These are phyloP conservation scores for Croton laevigatus DNA, from an alignment of 441 rosid genomes.

Conservation along the genomic window DNA sequence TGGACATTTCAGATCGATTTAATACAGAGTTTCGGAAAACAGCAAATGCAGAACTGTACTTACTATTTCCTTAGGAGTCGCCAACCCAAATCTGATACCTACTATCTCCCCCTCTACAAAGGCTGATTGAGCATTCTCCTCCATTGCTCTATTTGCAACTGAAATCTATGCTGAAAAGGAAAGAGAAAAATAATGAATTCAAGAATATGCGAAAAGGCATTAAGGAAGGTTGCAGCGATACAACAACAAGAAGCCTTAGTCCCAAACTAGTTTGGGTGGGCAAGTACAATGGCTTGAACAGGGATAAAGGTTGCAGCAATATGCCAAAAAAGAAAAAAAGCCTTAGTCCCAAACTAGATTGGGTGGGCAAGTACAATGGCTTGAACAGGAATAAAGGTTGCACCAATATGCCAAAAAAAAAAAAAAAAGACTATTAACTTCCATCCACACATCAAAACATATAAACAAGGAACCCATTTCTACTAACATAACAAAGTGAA, in stretches of 20 bases:
- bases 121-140: constrained; percentile 40
- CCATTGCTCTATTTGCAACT: constrained; percentile 42
- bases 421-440: neutral
- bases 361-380: no score
- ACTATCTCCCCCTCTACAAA: constrained; percentile 67
- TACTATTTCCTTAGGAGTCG: constrained; percentile 69
- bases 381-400: no score
- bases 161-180: neutral
- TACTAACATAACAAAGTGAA: neutral
- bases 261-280: no score
- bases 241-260: no score
- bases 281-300: no score
- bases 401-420: no score
- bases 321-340: no score
- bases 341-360: no score
- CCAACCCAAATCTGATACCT: constrained; percentile 72
- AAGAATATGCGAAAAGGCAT: neutral
- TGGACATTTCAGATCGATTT: neutral
- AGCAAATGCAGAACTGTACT: constrained; percentile 31
- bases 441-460: neutral
- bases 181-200: neutral
- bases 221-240: neutral
- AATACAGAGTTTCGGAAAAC: constrained; percentile 8
- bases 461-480: neutral
- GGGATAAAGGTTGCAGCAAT: no score